A percentile compares a stretch with the other conserved stretches of the same genome.
Conservation (phyloP, 2,329 filamentous ascomycete species). For the Ceratocystis ficicola region DNA sequence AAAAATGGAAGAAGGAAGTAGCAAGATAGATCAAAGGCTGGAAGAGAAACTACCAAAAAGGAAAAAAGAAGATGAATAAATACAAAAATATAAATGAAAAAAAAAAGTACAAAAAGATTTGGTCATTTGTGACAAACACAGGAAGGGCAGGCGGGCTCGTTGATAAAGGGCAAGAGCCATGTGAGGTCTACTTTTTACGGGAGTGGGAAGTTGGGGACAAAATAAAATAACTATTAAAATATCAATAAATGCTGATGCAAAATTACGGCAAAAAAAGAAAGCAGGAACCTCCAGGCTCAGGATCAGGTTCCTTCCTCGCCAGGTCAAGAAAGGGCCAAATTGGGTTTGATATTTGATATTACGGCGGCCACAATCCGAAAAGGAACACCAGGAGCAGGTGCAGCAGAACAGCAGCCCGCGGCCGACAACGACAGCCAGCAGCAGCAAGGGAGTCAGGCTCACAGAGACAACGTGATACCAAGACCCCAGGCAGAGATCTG, state of each 20-base stretch:
- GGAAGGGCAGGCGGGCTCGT: constrained; percentile 3
- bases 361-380: not conserved
- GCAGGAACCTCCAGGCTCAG: not conserved
- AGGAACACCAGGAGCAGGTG: not conserved
- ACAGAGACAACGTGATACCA: constrained; percentile 1
- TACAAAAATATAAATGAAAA: no score
- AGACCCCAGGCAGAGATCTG: not conserved
- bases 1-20: not conserved
- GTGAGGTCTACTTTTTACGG: not conserved
- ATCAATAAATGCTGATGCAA: not conserved
- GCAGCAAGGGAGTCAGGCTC: not conserved
- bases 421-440: not conserved
- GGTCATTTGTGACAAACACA: not conserved
- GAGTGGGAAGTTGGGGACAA: not conserved
- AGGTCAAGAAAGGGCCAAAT: not conserved
- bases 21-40: not conserved
- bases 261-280: not conserved
- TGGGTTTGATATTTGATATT: not conserved
- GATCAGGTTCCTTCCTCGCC: not conserved
- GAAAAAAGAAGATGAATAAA: no score
- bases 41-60: not conserved
- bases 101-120: no score
- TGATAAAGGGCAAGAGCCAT: not conserved
- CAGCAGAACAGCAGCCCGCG: not conserved
- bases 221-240: not conserved